phyloP scores from a whole-genome alignment of 768 basidiomycete species.

The Suillus alpinus region DNA sequence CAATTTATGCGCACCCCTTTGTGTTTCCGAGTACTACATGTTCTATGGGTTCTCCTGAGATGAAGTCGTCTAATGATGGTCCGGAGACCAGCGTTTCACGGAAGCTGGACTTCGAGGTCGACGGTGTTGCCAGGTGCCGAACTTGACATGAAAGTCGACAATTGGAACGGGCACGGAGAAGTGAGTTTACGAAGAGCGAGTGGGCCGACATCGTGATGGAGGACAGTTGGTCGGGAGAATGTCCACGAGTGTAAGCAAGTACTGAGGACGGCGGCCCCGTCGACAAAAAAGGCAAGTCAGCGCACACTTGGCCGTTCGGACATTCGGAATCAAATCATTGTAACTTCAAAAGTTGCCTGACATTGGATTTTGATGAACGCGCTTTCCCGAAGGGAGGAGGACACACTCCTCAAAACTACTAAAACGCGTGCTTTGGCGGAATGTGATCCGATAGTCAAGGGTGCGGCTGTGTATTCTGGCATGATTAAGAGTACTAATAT shows the following conservation, averaged over 20 bases:
- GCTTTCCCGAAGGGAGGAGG: conserved; percentile 85
- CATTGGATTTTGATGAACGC: conserved; percentile 57
- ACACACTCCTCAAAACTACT: conserved; percentile 76
- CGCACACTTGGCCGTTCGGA: background rate
- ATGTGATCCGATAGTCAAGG: conserved; percentile 75
- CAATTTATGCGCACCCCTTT: conserved; percentile 45
- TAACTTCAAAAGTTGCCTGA: background rate
- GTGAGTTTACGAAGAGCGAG: conserved; percentile 9
- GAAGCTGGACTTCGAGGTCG: conserved; percentile 40
- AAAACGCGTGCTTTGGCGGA: conserved; percentile 77
- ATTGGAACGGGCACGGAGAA: conserved; percentile 10
- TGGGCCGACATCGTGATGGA: conserved; percentile 12
- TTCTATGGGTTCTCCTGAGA: conserved; percentile 53
- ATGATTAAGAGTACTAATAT: background rate
- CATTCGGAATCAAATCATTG: background rate
- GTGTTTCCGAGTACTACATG: conserved; percentile 72
- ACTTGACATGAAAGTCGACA: conserved; percentile 18
- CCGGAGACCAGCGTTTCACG: conserved; percentile 56
- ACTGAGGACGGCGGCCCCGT: background rate
- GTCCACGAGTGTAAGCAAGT: background rate
- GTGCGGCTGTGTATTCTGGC: conserved; percentile 24
- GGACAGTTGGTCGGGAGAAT: background rate
- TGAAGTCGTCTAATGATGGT: conserved; percentile 79
- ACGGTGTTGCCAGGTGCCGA: conserved; percentile 48
- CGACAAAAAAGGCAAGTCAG: background rate